These are phyloP conservation scores for Prototheca wickerhamii DNA, from an alignment of 163 green algal genomes.

Conservation along the genomic window DNA sequence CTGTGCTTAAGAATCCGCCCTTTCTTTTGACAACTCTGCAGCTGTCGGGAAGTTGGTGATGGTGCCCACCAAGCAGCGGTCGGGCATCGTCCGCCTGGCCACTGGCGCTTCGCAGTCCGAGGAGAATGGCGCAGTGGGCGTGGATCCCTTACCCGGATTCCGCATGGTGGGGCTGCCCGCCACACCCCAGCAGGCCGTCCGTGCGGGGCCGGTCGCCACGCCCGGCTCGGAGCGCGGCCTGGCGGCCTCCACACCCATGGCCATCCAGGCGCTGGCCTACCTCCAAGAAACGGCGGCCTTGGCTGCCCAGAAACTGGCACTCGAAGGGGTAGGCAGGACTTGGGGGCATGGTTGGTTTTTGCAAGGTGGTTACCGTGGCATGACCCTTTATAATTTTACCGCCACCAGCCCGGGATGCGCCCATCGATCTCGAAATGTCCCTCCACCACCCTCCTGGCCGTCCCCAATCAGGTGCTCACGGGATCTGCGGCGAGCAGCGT, in stretches of 20 bases:
- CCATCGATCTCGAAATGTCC: too few species aligned
- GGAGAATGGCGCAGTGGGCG: too few species aligned
- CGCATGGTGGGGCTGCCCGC: conserved; percentile 6
- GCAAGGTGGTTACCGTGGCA: too few species aligned
- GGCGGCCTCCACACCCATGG: conserved; percentile 22
- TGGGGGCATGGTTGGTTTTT: too few species aligned
- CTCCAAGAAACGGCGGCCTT: background rate
- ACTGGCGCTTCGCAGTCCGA: too few species aligned
- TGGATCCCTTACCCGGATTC: background rate
- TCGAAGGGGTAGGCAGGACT: background rate
- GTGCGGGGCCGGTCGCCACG: background rate
- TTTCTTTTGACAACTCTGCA: background rate
- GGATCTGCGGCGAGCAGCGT: too few species aligned
- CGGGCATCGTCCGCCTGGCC: background rate
- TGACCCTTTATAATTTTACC: too few species aligned
- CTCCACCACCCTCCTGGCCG: too few species aligned
- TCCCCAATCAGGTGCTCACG: too few species aligned
- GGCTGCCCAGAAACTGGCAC: background rate
- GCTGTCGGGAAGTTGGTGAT: background rate
- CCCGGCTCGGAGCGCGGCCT: background rate
- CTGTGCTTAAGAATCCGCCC: too few species aligned
- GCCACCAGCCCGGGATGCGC: too few species aligned
- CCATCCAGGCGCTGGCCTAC: conserved; percentile 24
- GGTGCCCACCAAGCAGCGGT: conserved; percentile 3
- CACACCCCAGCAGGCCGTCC: conserved; percentile 9